phyloP scores from a whole-genome alignment of 257 asterid genomes.

The Ajuga chamaepitys region DNA sequence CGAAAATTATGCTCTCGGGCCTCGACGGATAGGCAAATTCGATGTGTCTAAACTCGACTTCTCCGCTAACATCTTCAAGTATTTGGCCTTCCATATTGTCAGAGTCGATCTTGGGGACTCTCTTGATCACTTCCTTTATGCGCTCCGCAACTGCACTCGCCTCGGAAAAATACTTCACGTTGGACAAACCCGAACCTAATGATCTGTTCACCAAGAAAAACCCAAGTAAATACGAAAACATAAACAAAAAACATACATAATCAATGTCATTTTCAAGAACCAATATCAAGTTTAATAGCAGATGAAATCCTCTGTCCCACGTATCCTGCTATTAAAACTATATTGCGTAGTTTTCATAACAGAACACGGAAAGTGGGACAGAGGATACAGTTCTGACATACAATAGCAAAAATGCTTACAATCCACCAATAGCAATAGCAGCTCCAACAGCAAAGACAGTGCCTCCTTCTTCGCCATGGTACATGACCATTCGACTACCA shows the following conservation, averaged over 20 bases:
- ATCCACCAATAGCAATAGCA: slow-evolving; percentile 76
- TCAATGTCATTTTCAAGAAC: not conserved
- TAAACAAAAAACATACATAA: not conserved
- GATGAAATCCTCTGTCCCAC: too few relatives aligned
- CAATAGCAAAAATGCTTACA: slow-evolving; percentile 36
- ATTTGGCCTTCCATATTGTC: slow-evolving; percentile 59
- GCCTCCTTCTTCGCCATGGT: slow-evolving; percentile 70
- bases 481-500: slow-evolving; percentile 83
- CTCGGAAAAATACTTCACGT: slow-evolving; percentile 62
- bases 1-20: slow-evolving; percentile 59
- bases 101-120: slow-evolving; percentile 76
- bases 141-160: slow-evolving; percentile 80
- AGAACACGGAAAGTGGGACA: not conserved
- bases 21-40: slow-evolving; percentile 75
- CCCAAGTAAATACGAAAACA: not conserved
- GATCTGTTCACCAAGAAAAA: slow-evolving; percentile 40
- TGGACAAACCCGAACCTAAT: slow-evolving; percentile 75
- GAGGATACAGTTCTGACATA: not conserved
- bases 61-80: slow-evolving; percentile 47
- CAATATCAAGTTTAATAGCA: too few relatives aligned
- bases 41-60: slow-evolving; percentile 55
- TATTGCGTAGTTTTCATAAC: too few relatives aligned
- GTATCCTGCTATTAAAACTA: too few relatives aligned
- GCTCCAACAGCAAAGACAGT: slow-evolving; percentile 88
- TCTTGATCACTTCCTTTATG: slow-evolving; percentile 46